phyloP scores from a whole-genome alignment of 257 asterid genomes.

The Salvia splendens region DNA sequence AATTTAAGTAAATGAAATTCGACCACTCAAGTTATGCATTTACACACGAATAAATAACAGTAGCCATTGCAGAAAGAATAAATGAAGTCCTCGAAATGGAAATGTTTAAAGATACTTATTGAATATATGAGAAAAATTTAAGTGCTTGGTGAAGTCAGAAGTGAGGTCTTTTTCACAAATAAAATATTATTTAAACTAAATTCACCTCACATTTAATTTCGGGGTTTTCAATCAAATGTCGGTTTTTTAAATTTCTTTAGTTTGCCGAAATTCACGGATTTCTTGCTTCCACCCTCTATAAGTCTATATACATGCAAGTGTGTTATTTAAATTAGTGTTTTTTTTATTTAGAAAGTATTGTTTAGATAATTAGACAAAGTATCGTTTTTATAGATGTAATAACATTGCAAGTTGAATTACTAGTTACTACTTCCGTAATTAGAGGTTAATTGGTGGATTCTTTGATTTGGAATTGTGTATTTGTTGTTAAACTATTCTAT shows the following conservation, averaged over 20 bases:
- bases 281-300: slow-evolving; percentile 27
- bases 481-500: no score
- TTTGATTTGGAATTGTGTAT: no score
- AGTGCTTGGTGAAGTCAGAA: slow-evolving; percentile 27
- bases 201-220: slow-evolving; percentile 10
- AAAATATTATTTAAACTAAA: slow-evolving; percentile 30
- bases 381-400: no score
- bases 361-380: no score
- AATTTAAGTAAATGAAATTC: not conserved
- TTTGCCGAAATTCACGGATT: slow-evolving; percentile 56
- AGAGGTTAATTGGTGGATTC: no score
- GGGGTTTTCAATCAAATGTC: slow-evolving; percentile 38
- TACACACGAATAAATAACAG: not conserved
- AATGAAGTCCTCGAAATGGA: not conserved
- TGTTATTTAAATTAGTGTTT: no score
- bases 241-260: slow-evolving; percentile 32
- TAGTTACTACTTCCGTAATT: no score
- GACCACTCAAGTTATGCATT: not conserved
- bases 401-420: no score
- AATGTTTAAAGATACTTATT: slow-evolving; percentile 15
- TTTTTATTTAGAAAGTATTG: no score
- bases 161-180: slow-evolving; percentile 42
- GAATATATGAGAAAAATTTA: not conserved
- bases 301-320: no score
- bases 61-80: not conserved